Conservation (phyloP, 2,329 filamentous ascomycete genomes). For the Parastagonospora nodorum region DNA sequence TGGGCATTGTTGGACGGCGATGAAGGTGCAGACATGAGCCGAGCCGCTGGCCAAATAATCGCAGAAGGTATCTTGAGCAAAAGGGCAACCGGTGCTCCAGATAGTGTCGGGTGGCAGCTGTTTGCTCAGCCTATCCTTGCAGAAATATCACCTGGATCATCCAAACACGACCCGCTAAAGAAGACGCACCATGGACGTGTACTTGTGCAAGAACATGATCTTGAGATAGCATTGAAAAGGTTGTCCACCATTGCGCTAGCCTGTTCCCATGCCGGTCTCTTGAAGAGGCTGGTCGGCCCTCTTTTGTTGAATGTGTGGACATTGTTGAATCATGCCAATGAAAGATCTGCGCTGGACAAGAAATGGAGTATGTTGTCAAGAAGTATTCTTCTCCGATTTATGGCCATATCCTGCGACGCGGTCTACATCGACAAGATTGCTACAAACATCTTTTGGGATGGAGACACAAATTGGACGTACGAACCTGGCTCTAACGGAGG, state of each 20-base stretch:
- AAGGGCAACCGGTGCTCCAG: conserved; percentile 67
- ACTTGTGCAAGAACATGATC: conserved; percentile 54
- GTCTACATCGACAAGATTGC: conserved; percentile 58
- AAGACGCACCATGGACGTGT: conserved; percentile 48
- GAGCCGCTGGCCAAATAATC: conserved; percentile 65
- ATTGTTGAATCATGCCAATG: conserved; percentile 58
- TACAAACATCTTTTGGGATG: conserved; percentile 61
- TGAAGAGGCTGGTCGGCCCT: conserved; percentile 64
- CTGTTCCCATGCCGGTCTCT: conserved; percentile 69
- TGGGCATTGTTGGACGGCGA: conserved; percentile 65
- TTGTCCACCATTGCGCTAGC: conserved; percentile 63
- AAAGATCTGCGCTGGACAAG: conserved; percentile 31
- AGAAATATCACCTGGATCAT: conserved; percentile 53
- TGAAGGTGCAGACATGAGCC: conserved; percentile 62
- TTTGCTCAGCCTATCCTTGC: conserved; percentile 65
- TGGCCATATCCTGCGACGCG: conserved; percentile 61
- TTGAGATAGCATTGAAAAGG: conserved; percentile 60
- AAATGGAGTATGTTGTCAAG: conserved; percentile 31
- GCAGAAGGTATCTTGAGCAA: conserved; percentile 70
- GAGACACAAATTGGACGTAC: conserved; percentile 61
- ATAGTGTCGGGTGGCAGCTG: conserved; percentile 63
- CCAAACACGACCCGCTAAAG: conserved; percentile 29
- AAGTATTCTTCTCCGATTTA: conserved; percentile 49
- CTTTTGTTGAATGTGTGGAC: conserved; percentile 68
- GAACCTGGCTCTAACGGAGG: conserved; percentile 51